Conservation (phyloP, 2,329 filamentous ascomycete species). For the Colletotrichum lindemuthianum region DNA sequence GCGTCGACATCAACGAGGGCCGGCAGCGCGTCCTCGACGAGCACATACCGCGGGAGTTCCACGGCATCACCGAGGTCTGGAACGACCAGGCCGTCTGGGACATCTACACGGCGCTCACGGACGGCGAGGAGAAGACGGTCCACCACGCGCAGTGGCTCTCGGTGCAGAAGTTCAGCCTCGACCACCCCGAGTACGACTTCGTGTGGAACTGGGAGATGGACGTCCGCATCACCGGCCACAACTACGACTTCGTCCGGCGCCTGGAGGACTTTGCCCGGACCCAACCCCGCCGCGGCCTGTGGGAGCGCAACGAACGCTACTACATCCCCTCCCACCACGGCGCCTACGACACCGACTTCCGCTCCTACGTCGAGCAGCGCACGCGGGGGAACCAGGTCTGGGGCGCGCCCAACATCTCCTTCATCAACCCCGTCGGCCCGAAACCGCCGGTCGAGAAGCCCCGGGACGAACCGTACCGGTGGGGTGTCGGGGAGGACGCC, state of each 20-base stretch:
- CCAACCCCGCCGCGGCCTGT: constrained; percentile 77
- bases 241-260: constrained; percentile 81
- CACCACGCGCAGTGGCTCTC: constrained; percentile 75
- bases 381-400: constrained; percentile 70
- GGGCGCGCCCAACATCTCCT: constrained; percentile 70
- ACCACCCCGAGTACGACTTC: constrained; percentile 82
- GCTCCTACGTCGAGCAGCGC: constrained; percentile 66
- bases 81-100: constrained; percentile 78
- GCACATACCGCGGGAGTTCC: constrained; percentile 75
- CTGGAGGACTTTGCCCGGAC: constrained; percentile 70
- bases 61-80: constrained; percentile 78
- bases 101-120: constrained; percentile 80
- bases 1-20: constrained; percentile 62
- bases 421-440: constrained; percentile 70
- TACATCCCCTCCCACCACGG: constrained; percentile 78
- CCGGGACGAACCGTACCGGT: constrained; percentile 74
- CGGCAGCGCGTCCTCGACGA: constrained; percentile 70
- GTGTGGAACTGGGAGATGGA: constrained; percentile 93
- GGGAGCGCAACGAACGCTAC: constrained; percentile 78
- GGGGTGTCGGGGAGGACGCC: constrained; percentile 81
- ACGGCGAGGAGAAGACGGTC: constrained; percentile 63
- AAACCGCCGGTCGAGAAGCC: constrained; percentile 68
- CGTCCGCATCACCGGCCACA: constrained; percentile 80
- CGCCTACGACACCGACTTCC: constrained; percentile 73
- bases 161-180: constrained; percentile 78